Conservation (phyloP, 345 rosid genomes). For the Salix brachista region DNA sequence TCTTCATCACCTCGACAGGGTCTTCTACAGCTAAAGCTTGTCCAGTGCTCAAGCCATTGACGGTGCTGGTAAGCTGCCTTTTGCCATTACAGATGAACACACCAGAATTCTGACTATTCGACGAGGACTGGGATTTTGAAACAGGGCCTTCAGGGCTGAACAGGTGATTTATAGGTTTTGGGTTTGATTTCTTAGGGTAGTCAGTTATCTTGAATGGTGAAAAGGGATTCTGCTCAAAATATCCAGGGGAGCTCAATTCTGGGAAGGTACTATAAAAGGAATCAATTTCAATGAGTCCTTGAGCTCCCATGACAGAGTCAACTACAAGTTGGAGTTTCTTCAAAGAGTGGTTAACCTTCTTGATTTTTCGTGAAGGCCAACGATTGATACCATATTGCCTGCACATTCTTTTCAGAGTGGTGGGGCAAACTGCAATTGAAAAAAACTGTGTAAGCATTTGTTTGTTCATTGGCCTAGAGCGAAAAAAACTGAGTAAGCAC, state of each 20-base stretch:
- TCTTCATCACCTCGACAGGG: slow-evolving; percentile 33
- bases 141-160: slow-evolving; percentile 32
- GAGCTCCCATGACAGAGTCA: slow-evolving; percentile 79
- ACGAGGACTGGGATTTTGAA: slow-evolving; percentile 58
- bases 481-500: neutral
- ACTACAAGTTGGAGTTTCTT: slow-evolving; percentile 64
- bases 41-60: slow-evolving; percentile 23
- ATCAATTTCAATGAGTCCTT: slow-evolving; percentile 63
- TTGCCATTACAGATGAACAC: slow-evolving; percentile 54
- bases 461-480: neutral
- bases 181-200: slow-evolving; percentile 30
- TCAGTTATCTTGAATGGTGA: slow-evolving; percentile 25
- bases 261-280: slow-evolving; percentile 85
- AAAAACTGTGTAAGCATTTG: slow-evolving; percentile 6
- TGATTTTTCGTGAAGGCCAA: slow-evolving; percentile 49
- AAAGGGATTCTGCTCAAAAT: slow-evolving; percentile 38
- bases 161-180: slow-evolving; percentile 32
- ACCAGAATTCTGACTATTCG: slow-evolving; percentile 65
- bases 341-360: slow-evolving; percentile 41
- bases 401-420: slow-evolving; percentile 47
- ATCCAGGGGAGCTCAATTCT: slow-evolving; percentile 54
- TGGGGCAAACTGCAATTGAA: slow-evolving; percentile 36
- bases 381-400: slow-evolving; percentile 45
- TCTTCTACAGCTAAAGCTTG: slow-evolving; percentile 26
- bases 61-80: slow-evolving; percentile 35